These are phyloP conservation scores for Globisporangium recalcitrans DNA, from an alignment of 352 stramenopile species.

Conservation along the genomic window DNA sequence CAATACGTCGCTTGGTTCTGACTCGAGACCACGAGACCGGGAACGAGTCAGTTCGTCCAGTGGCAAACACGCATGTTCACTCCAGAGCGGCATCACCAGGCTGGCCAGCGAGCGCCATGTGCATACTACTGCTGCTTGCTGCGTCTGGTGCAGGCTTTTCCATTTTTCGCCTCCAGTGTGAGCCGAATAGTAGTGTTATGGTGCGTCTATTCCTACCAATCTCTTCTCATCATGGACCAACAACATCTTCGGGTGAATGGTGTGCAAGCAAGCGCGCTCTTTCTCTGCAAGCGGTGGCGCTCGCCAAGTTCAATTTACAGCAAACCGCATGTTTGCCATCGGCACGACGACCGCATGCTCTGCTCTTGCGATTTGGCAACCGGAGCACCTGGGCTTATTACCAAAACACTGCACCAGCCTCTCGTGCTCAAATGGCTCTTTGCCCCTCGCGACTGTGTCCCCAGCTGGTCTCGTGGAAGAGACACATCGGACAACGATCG, in stretches of 20 bases:
- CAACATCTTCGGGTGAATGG: too few species aligned
- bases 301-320: neutral
- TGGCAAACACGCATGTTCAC: neutral
- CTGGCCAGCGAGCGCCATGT: too few species aligned
- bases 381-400: neutral
- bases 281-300: neutral
- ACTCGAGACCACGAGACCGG: too few species aligned
- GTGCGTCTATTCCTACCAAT: too few species aligned
- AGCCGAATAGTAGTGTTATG: too few species aligned
- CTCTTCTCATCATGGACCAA: too few species aligned
- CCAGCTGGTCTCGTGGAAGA: constrained; percentile 4
- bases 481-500: neutral
- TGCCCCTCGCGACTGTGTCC: neutral
- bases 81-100: too few species aligned
- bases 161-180: too few species aligned
- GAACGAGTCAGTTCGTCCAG: too few species aligned
- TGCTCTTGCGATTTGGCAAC: neutral
- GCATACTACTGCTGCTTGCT: too few species aligned
- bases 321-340: neutral
- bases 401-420: too few species aligned
- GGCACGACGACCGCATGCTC: neutral
- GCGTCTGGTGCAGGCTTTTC: too few species aligned
- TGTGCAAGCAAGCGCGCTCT: neutral
- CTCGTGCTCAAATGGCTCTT: neutral
- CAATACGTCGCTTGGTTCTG: neutral